Conservation (phyloP, 2,329 filamentous ascomycete genomes). For the Fusarium camptoceras region DNA sequence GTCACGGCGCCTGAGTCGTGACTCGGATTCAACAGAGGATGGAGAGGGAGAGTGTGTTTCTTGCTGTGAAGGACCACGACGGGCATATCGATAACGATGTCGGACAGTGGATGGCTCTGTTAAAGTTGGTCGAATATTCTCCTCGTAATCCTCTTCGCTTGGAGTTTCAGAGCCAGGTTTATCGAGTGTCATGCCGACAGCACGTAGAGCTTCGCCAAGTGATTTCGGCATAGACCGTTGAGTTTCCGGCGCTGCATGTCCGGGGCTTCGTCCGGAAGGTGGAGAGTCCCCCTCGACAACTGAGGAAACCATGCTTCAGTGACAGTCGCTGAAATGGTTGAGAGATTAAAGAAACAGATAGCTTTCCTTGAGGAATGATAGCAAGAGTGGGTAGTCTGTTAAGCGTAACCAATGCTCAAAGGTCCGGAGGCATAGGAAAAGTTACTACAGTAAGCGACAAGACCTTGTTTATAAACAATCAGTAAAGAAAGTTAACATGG, state of each 20-base stretch:
- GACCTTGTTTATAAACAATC: constrained; percentile 26
- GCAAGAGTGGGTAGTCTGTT: neutral
- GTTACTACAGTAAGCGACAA: neutral
- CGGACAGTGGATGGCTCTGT: constrained; percentile 34
- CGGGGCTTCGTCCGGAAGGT: constrained; percentile 23
- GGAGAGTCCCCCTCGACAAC: constrained; percentile 10
- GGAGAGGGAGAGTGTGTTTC: constrained; percentile 24
- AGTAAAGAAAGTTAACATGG: neutral
- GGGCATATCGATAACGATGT: constrained; percentile 32
- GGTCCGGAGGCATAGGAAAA: neutral
- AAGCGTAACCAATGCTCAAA: neutral
- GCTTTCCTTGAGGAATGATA: neutral
- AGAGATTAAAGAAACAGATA: neutral
- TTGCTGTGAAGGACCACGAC: neutral
- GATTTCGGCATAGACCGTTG: constrained; percentile 39
- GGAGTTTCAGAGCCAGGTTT: constrained; percentile 53
- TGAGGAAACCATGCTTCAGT: constrained; percentile 26
- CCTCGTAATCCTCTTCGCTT: constrained; percentile 61
- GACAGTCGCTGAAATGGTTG: neutral
- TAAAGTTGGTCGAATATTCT: constrained; percentile 49
- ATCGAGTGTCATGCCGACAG: constrained; percentile 43
- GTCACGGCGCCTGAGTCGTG: constrained; percentile 40
- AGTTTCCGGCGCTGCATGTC: constrained; percentile 4
- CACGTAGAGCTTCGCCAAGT: constrained; percentile 47
- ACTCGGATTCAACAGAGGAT: constrained; percentile 9